Percentiles rank a stretch among this genome's conserved stretches.
phyloP scores from a whole-genome alignment of 352 stramenopile species.

The Lagenidium giganteum region DNA sequence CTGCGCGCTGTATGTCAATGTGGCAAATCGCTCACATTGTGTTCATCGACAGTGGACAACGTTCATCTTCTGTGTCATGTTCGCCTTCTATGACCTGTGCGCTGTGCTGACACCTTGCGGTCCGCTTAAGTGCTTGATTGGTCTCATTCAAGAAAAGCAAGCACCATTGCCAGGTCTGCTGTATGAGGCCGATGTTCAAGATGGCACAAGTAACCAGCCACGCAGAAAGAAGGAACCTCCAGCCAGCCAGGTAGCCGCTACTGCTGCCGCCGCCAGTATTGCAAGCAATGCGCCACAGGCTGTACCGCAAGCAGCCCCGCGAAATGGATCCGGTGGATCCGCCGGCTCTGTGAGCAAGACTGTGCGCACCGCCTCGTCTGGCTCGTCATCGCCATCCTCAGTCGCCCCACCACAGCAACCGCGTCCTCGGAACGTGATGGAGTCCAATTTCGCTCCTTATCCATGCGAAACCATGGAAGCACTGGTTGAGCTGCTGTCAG shows the following conservation, averaged over 20 bases:
- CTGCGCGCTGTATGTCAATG: not conserved
- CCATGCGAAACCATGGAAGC: conserved; percentile 77
- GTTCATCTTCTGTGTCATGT: conserved; percentile 91
- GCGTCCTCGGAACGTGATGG: conserved; percentile 59
- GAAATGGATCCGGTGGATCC: not conserved
- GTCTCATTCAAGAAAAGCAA: conserved; percentile 91
- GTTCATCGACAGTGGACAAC: conserved; percentile 65
- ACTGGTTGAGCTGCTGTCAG: conserved; percentile 47
- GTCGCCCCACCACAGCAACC: conserved; percentile 23
- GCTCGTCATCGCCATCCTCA: not conserved
- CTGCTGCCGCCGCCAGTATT: conserved; percentile 18
- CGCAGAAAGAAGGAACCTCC: conserved; percentile 8
- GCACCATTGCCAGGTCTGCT: conserved; percentile 90
- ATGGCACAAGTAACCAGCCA: conserved; percentile 54
- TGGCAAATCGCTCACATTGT: no score
- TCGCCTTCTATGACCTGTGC: conserved; percentile 98
- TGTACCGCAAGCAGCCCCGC: not conserved
- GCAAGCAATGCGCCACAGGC: conserved; percentile 3
- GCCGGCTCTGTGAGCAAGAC: no score
- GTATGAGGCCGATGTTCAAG: conserved; percentile 92
- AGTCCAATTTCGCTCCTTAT: conserved; percentile 73
- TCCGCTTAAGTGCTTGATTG: conserved; percentile 90
- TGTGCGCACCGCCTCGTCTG: not conserved
- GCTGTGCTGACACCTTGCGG: conserved; percentile 97
- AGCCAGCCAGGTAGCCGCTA: not conserved